Base-by-base conservation (phyloP, 768 basidiomycete species). In the Naganishia kalamii region DNA sequence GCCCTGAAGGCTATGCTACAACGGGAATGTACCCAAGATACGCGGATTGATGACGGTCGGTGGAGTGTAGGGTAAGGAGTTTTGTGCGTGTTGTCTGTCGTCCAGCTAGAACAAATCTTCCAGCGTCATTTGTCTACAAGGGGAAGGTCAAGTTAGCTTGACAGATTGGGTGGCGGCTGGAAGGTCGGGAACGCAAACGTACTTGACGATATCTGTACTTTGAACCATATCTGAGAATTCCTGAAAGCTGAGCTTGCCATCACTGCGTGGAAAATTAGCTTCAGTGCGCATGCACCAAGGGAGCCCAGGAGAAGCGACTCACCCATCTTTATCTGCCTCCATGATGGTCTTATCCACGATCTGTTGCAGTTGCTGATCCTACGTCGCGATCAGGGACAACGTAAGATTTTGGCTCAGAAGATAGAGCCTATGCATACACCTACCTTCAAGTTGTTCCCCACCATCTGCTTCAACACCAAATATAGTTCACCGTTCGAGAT, bases 311-410 rank as follows among this genome's bases (percentile, higher is more conserved):
- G 32, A 13, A 30, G 4, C 7, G 7, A 62, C 78, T 68, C 66
- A 80, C 80, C 90, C 92, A 74, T 99, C 93, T 77, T 90, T 88
- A 76, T 99, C 96, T 12, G 93, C 96, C 80, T 99, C 96, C 92
- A 99, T 92, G 77, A 99, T 99, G 10, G 96, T 98, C 82, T 99
- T 99, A 80, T 99, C 96, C 19, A 99, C 96, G 66, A 99, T 99
- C 78, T 98, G 96, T 79, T 99, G 96, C 66, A 99, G 81, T 81
- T 98, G 96, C 76, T 94, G 90, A 77, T 99, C 96, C 91, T 94
- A 50, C 19, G 40, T 46, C 8, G 21, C 19, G 21, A 29, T 29
- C n/a, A 5, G 1, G 12, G 25, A 48, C 48, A 66, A 29, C 64
- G 15, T 7, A 29, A 29, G 11, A 21, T 8, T 15, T 6, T 1